Percentiles rank a stretch among this genome's conserved stretches.
Conservation (phyloP, 2,329 filamentous ascomycete species). For the Aspergillus aculeatinus region DNA sequence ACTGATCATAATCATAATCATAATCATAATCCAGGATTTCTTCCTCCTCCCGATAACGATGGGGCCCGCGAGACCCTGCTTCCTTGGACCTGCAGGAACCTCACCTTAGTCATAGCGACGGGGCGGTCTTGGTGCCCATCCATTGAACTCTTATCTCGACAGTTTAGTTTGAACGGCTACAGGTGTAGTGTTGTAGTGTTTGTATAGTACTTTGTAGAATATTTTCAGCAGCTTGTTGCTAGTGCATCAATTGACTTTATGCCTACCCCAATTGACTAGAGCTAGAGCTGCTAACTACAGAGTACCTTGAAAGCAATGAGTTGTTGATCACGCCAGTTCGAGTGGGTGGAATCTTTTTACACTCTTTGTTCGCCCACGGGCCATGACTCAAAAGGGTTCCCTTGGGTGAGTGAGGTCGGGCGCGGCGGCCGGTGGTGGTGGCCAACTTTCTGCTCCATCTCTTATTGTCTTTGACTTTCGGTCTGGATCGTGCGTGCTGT, state of each 20-base stretch:
- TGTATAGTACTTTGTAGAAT: not conserved
- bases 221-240: not conserved
- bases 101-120: conserved; percentile 15
- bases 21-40: not conserved
- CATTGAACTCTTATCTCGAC: not conserved
- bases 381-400: not conserved
- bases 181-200: too few relatives aligned
- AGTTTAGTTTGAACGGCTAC: too few relatives aligned
- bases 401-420: not conserved
- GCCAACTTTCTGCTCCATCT: not conserved
- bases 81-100: conserved; percentile 23
- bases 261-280: not conserved
- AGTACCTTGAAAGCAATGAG: too few relatives aligned
- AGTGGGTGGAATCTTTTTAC: too few relatives aligned
- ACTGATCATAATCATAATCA: not conserved
- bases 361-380: not conserved
- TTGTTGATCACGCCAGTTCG: too few relatives aligned
- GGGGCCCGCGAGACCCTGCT: conserved; percentile 11
- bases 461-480: not conserved
- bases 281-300: too few relatives aligned
- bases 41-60: not conserved
- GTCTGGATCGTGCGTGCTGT: not conserved
- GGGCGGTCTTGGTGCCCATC: conserved; percentile 12
- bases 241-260: not conserved
- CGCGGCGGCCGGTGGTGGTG: not conserved